Conservation (phyloP, 2,329 filamentous ascomycete species). For the Scleromitrula shiraiana region DNA sequence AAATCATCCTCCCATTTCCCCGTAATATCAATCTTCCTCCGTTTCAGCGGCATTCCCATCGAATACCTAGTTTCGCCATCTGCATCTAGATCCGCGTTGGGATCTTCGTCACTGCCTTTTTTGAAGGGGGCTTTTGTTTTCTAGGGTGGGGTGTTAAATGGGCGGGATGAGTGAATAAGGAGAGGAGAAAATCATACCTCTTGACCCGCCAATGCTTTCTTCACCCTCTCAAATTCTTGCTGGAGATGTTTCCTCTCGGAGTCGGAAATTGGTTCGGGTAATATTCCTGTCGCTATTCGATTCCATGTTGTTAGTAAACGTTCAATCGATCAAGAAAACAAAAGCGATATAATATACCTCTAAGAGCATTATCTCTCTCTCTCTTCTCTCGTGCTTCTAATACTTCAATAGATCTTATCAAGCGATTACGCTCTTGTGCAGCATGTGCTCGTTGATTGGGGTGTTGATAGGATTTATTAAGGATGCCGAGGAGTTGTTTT, state of each 20-base stretch:
- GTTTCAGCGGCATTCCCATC: conserved; percentile 1
- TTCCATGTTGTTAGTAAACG: neutral
- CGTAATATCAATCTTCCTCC: conserved; percentile 1
- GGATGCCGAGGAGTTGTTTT: neutral
- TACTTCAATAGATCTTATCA: conserved; percentile 6
- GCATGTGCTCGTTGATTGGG: neutral
- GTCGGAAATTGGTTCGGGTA: conserved; percentile 13
- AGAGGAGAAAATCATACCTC: neutral
- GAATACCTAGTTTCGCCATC: conserved; percentile 6
- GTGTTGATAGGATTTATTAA: neutral
- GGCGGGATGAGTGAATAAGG: neutral
- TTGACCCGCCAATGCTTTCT: conserved; percentile 7
- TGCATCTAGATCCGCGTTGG: neutral
- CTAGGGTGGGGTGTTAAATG: neutral
- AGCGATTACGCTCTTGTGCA: neutral
- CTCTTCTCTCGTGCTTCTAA: conserved; percentile 7
- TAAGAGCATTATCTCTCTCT: conserved; percentile 1
- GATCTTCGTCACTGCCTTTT: neutral
- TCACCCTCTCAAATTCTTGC: neutral
- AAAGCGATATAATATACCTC: conserved; percentile 4
- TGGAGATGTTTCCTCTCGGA: conserved; percentile 11
- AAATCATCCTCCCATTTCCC: conserved; percentile 1
- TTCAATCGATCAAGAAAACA: neutral
- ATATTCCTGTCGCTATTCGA: neutral
- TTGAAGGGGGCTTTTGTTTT: neutral